A percentile compares a stretch with the other conserved stretches of the same genome.
These are phyloP conservation scores for Pleoardoris graminearum DNA, from an alignment of 2,329 filamentous ascomycete species.

Conservation along the genomic window DNA sequence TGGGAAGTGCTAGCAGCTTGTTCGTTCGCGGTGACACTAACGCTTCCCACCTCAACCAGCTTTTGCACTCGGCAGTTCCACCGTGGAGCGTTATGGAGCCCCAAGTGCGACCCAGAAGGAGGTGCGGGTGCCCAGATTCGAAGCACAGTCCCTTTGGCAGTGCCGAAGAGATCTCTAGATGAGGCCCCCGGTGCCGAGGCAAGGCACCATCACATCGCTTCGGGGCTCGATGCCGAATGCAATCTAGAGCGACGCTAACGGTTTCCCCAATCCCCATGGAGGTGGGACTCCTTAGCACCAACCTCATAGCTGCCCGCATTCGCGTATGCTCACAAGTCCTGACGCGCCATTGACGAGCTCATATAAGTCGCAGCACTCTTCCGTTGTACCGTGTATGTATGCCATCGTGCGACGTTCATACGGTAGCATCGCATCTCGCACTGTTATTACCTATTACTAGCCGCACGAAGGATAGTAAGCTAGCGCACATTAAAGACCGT, in stretches of 20 bases:
- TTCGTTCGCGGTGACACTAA: not conserved
- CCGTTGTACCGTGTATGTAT: not conserved
- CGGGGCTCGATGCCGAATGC: not conserved
- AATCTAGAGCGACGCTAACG: not conserved
- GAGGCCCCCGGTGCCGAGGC: not conserved
- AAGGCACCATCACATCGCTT: not conserved
- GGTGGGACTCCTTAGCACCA: not conserved
- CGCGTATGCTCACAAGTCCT: not conserved
- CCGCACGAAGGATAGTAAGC: not conserved
- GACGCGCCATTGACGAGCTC: not conserved
- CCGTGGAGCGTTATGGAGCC: not conserved
- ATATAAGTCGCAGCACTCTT: not conserved
- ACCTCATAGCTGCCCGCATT: slow-evolving; percentile 1
- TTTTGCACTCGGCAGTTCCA: not conserved
- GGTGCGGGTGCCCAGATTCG: not conserved
- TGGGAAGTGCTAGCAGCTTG: too few relatives aligned
- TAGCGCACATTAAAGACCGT: not conserved
- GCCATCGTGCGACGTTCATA: not conserved
- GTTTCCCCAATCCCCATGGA: slow-evolving; percentile 14
- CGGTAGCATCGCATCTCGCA: slow-evolving; percentile 4
- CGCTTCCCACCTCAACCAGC: not conserved
- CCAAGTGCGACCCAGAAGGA: not conserved
- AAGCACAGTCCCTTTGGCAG: not conserved
- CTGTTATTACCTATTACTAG: not conserved
- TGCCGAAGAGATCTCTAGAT: not conserved